These are phyloP conservation scores for Cryphonectria nitschkei DNA, from an alignment of 2,329 filamentous ascomycete genomes.

Conservation along the genomic window DNA sequence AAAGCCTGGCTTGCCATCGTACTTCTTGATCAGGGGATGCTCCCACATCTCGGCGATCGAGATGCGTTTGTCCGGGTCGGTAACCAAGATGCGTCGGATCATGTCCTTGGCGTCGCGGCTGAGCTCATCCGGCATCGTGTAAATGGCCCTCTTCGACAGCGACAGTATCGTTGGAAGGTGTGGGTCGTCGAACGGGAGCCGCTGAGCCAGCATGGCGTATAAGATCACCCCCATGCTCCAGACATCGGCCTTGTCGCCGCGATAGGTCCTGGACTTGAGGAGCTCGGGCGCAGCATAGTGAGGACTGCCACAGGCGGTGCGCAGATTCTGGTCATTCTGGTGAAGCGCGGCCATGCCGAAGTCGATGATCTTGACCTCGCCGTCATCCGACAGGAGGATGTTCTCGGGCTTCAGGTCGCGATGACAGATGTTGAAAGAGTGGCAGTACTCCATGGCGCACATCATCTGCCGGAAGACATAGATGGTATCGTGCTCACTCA, in stretches of 20 bases:
- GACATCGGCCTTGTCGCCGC: slow-evolving; percentile 84
- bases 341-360: slow-evolving; percentile 96
- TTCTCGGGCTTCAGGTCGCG: slow-evolving; percentile 97
- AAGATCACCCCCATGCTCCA: slow-evolving; percentile 94
- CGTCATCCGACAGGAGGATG: slow-evolving; percentile 77
- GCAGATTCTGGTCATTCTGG: slow-evolving; percentile 77
- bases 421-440: slow-evolving; percentile 93
- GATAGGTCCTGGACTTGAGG: slow-evolving; percentile 75
- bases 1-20: slow-evolving; percentile 73
- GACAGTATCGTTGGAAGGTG: slow-evolving; percentile 57
- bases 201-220: slow-evolving; percentile 83
- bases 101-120: slow-evolving; percentile 74
- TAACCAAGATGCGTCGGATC: slow-evolving; percentile 76
- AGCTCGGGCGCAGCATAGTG: slow-evolving; percentile 97
- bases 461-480: slow-evolving; percentile 93
- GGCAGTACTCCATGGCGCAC: slow-evolving; percentile 88
- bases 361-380: slow-evolving; percentile 90
- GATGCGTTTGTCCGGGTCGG: slow-evolving; percentile 79
- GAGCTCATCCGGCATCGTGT: slow-evolving; percentile 65
- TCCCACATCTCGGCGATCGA: slow-evolving; percentile 80
- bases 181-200: slow-evolving; percentile 79
- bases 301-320: slow-evolving; percentile 91
- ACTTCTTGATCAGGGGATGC: slow-evolving; percentile 85
- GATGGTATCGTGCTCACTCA: slow-evolving; percentile 79
- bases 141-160: slow-evolving; percentile 62